Evolutionary conservation across 2,329 filamentous ascomycete species (phyloP), one percentile per base, ranked within the genome.

Genomic region (Polytolypa hystricis): DNA sequence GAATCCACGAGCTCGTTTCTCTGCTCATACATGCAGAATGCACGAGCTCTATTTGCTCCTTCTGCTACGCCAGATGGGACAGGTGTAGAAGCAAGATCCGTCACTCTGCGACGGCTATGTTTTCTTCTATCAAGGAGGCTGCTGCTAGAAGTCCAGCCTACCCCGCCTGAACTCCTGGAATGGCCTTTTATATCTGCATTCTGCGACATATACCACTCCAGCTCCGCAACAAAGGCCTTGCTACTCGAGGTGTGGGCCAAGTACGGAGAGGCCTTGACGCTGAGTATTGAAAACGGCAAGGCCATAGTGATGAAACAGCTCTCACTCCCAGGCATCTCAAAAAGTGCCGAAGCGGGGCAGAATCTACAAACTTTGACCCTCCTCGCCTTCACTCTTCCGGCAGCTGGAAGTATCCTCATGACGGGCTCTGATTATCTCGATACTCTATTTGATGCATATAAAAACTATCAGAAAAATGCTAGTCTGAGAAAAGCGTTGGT

Each of bases 381-480:
- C 15, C 46, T 67, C 20, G 45, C 59, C 4, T 62, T 57, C 17
- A 46, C 52, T 17, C 52, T 64, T 38, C 58, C 61, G 15, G 50
- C 68, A 16, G 62, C 62, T 30, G 73, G 69, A 19, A 57, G 64
- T 5, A 67, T 83, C 47, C 79, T 94, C 49, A 73, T 93, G 47
- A 81, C 81, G 0, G 89, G 89, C 1, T 86, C 82, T 34, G 89
- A 95, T 58, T 89, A 91, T 48, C 60, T 94, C 14, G 89, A 95
- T 54, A 76, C 81, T 1, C 67, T 94, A 9, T 52, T 53, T 35
- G 62, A 66, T 42, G 51, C 53, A 19, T 66, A 65, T 42, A 48
- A 49, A 19, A 66, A 75, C 25, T 64, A 64, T 33, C 70, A 79
- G 39, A 77, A 74, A 56, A 74, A 78, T 39, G 70, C 73, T 15